Evolutionary conservation across 192 early-diverging fungal species (phyloP).

Genomic region (Entomortierella chlamydospora): DNA sequence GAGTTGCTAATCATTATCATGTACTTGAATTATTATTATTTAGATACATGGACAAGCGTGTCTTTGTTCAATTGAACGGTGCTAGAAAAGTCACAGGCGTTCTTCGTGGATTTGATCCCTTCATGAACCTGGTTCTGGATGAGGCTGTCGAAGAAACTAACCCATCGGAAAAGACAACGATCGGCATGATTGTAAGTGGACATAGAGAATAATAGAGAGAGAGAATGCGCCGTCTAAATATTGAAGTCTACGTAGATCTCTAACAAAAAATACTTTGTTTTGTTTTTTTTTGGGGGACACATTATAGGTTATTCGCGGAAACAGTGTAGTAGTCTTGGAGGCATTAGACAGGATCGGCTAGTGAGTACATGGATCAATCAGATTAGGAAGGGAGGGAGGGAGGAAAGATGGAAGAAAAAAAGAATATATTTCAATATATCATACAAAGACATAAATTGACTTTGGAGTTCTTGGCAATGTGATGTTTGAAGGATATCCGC

Average conservation of each 20-base stretch:
- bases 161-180: constrained; percentile 71
- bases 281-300: neutral
- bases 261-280: neutral
- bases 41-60: constrained; percentile 81
- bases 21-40: neutral
- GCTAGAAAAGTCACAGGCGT: constrained; percentile 92
- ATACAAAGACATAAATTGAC: no score
- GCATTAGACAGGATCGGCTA: constrained; percentile 70
- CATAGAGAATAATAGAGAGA: neutral
- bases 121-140: constrained; percentile 98
- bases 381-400: neutral
- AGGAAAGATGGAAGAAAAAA: neutral
- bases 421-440: neutral
- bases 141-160: constrained; percentile 85
- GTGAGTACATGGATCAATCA: neutral
- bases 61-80: constrained; percentile 93
- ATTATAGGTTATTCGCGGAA: constrained; percentile 75
- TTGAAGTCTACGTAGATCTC: neutral
- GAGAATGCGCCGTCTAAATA: neutral
- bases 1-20: no score
- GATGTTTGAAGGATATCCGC: no score
- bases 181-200: constrained; percentile 87
- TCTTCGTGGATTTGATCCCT: constrained; percentile 98
- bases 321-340: constrained; percentile 79
- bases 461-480: no score